Base-by-base conservation (phyloP, 1,284 basidiomycete genomes). In the Cryptococcus amylolentus region DNA sequence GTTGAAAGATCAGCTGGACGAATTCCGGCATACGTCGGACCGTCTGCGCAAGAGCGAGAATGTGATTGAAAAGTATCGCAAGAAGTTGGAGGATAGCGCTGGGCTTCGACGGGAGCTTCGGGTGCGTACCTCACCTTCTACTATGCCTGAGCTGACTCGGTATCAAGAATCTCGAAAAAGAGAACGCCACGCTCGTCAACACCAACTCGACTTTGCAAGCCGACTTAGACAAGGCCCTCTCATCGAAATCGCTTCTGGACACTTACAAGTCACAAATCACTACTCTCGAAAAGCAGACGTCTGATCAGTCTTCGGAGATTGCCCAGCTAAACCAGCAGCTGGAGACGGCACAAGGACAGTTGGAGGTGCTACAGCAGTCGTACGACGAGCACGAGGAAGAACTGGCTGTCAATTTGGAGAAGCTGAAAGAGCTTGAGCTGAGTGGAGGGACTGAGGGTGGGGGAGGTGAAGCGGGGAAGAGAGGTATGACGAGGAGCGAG, bases 41-140 rank as follows among this genome's bases (percentile, higher is more conserved):
- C 89, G 87, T 61, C 80, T 93, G 37, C 88, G 91, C 69, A 97
- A 95, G 80, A 89, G 87, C 6, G 95, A 98, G 75, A 95, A 95
- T 68, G 93, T 95, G 37, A 91, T 97, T 83, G 93, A 98, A 77
- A 98, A 98, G 77, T 96, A 97, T 79, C 95, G 95, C 81, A 95
- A 92, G 82, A 98, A 98, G 78, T 82, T 98, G 4, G 95, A 98
- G 67, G 95, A 97, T 72, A 86, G 88, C 4, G 90, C 89, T 3
- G 90, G 94, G 66, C 81, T 95, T 41, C 85, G 91, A 26, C 84
- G 91, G 60, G 86, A 88, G 65, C 83, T 96, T 69, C 91, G 91
- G 79, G 90, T 89, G 63, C 40, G 79, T 16, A 14, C 3, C 12
- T 44, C 38, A 49, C 39, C 40, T 10, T 37, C 7, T 42, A 43